A percentile compares a stretch with the other conserved stretches of the same genome.
Evolutionary conservation across 108 stramenopile species (phyloP).

Genomic region (Fragilariopsis cylindrus): DNA sequence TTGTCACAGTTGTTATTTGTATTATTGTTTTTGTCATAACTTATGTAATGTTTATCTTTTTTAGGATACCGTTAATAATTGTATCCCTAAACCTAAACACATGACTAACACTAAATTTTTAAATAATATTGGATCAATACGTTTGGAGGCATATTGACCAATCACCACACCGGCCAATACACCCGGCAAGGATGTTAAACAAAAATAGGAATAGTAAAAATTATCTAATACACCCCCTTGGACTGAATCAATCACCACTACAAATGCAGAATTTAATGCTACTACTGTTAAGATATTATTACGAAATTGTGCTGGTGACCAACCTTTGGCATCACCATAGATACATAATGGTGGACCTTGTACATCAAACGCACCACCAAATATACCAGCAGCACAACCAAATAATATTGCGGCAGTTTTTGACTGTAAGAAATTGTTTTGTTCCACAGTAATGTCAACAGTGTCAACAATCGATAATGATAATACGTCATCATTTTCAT

Average conservation of each 20-base stretch:
- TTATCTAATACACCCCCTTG: not conserved
- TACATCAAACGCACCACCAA: conserved; percentile 14
- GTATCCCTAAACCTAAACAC: conserved; percentile 8
- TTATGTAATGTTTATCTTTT: not conserved
- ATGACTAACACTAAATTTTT: conserved; percentile 1
- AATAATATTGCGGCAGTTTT: conserved; percentile 13
- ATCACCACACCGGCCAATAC: not conserved
- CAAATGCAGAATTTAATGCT: not conserved
- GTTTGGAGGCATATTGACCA: conserved; percentile 8
- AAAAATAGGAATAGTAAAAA: conserved; percentile 8
- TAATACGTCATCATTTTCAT: not conserved
- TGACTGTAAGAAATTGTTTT: not conserved
- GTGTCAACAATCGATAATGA: no score
- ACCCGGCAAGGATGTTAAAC: conserved; percentile 2
- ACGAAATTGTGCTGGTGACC: conserved; percentile 7
- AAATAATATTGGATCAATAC: conserved; percentile 7
- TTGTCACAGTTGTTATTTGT: no score
- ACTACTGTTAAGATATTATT: conserved; percentile 5
- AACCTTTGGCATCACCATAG: conserved; percentile 11
- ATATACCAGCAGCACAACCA: conserved; percentile 2
- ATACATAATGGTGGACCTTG: conserved; percentile 10
- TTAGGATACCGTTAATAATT: not conserved
- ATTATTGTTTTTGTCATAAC: no score
- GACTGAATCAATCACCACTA: not conserved
- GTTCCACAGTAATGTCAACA: no score